Evolutionary conservation across 169 alveolate genomes (phyloP).

Genomic region (Perkinsus olseni): DNA sequence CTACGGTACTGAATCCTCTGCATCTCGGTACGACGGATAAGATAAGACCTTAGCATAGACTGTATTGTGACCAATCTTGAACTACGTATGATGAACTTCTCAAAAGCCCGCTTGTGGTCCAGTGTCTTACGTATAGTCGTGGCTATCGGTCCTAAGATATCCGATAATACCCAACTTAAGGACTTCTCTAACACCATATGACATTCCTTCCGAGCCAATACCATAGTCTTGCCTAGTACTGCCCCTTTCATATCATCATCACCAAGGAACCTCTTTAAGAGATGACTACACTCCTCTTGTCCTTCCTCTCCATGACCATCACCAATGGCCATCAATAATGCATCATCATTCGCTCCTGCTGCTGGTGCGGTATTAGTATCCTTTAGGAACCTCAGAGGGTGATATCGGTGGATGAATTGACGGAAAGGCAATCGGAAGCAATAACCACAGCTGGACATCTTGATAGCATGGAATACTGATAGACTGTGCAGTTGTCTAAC

Average conservation of each 20-base stretch:
- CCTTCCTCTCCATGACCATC: no score
- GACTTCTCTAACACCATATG: neutral
- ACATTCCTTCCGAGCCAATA: neutral
- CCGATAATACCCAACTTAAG: neutral
- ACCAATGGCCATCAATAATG: neutral
- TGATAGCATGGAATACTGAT: conserved; percentile 26
- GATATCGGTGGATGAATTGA: neutral
- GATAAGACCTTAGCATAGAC: neutral
- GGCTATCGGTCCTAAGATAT: neutral
- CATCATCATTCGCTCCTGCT: neutral
- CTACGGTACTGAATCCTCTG: neutral
- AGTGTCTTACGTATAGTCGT: neutral
- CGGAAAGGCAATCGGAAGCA: neutral
- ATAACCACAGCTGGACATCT: neutral
- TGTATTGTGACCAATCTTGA: neutral
- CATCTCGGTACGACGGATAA: neutral
- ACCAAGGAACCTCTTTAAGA: neutral
- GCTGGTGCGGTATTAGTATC: neutral
- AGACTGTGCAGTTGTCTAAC: conserved; percentile 27
- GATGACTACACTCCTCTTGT: neutral
- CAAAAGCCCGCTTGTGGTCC: neutral
- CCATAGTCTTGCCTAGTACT: neutral
- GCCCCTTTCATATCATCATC: neutral
- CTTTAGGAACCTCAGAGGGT: neutral
- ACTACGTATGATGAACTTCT: neutral